Evolutionary conservation across 768 basidiomycete genomes (phyloP).

Genomic region (Mrakia gelida): DNA sequence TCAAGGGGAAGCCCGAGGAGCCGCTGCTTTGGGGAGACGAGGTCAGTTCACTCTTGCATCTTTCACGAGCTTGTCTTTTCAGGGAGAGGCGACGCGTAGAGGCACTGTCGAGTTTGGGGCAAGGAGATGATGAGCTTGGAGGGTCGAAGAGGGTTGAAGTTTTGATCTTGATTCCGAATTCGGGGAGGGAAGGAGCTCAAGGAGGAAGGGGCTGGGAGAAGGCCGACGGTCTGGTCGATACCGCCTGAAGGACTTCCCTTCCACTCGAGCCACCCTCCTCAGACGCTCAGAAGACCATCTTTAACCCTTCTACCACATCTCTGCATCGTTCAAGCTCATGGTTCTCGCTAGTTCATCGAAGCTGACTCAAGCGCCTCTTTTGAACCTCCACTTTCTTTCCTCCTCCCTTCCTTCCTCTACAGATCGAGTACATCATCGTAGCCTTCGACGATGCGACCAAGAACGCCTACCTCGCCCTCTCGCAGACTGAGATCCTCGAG

Average conservation of each 20-base stretch:
- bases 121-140: background rate
- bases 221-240: background rate
- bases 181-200: background rate
- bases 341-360: background rate
- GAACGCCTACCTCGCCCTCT: constrained; percentile 82
- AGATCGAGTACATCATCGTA: constrained; percentile 97
- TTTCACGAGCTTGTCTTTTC: too few relatives aligned
- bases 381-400: background rate
- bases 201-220: background rate
- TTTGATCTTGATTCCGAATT: too few relatives aligned
- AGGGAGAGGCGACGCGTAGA: background rate
- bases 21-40: constrained; percentile 97
- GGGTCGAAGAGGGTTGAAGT: too few relatives aligned
- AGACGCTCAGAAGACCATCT: background rate
- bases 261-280: too few relatives aligned
- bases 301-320: too few relatives aligned
- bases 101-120: background rate
- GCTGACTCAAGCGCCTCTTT: background rate
- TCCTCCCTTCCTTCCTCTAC: background rate
- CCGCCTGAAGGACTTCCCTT: too few relatives aligned
- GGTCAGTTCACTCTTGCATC: constrained; percentile 52
- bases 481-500: constrained; percentile 87
- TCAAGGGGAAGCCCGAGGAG: constrained; percentile 86
- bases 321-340: too few relatives aligned
- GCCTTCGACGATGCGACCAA: constrained; percentile 71